Percentiles rank a stretch among this genome's conserved stretches.
phyloP scores from a whole-genome alignment of 164 flowering plant genomes.

The Dillenia suffruticosa region DNA sequence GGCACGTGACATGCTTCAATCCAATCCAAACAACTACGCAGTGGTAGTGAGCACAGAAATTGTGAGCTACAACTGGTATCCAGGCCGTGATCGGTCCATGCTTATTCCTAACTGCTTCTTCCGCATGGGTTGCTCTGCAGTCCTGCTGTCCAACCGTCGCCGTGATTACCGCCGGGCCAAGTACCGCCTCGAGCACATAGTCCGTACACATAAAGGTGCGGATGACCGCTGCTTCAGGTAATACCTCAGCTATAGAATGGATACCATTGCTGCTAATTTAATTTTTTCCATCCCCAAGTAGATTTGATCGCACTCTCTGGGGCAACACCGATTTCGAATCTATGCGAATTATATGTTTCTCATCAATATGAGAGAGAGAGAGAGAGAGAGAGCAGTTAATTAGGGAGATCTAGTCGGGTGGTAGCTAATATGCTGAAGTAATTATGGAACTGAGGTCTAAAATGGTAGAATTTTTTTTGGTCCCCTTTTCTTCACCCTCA shows the following conservation, averaged over 20 bases:
- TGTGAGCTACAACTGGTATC: constrained; percentile 82
- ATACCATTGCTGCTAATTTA: no score
- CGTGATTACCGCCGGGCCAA: constrained; percentile 65
- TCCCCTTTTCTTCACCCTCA: neutral
- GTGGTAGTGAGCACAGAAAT: constrained; percentile 89
- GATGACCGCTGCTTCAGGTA: constrained; percentile 88
- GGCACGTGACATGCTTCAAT: constrained; percentile 83
- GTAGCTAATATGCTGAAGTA: no score
- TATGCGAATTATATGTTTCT: no score
- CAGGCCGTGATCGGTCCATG: constrained; percentile 77
- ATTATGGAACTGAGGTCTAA: no score
- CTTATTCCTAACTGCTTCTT: constrained; percentile 85
- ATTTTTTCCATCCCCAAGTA: no score
- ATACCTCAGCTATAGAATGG: no score
- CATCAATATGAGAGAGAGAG: no score
- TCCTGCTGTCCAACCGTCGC: constrained; percentile 77
- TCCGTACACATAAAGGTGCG: constrained; percentile 87
- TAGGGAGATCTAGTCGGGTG: no score
- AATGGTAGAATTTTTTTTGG: neutral
- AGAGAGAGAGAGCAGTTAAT: no score
- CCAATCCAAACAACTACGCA: constrained; percentile 73
- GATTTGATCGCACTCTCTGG: no score
- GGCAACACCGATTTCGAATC: no score
- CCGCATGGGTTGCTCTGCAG: constrained; percentile 92
- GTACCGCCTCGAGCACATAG: constrained; percentile 84